Base-by-base conservation (phyloP, 1,284 basidiomycete genomes). In the Microstroma glucosiphilum region DNA sequence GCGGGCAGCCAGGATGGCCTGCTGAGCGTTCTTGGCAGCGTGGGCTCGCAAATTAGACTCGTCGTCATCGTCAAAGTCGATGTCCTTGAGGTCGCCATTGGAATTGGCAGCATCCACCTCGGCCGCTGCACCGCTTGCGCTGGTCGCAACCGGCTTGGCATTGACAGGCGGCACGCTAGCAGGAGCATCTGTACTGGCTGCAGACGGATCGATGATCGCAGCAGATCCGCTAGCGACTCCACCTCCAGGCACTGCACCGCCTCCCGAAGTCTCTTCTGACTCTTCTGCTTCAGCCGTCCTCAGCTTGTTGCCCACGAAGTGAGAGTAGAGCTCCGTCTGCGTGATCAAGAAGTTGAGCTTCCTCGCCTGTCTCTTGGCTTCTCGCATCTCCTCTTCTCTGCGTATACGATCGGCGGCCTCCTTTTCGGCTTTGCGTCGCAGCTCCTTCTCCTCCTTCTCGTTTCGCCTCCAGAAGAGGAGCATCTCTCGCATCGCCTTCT, bases 271-370 rank as follows among this genome's bases (percentile, higher is more conserved):
- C 64, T 84, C 83, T 49, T 89, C 88, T 4, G 80, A 80, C 21
- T 91, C 90, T 80, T 96, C 91, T 26, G 93, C 87, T 78, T 96
- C 93, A 62, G 87, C 86, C 53, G 94, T 97, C 82, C 96, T 96
- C 73, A 98, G 86, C 82, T 98, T 98, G 81, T 88, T 96, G 46
- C 96, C 94, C 64, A 99, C 92, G 83, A 98, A 98, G 83, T 99
- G 96, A 71, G 91, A 96, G 82, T 98, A 99, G 12, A 98, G 85
- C 80, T 99, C 96, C 12, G 96, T 98, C 82, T 98, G 96, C 65
- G 92, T 97, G 81, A 99, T 94, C 80, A 99, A 83, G 83, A 98
- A 99, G 82, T 98, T 96, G 62, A 99, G 86, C 81, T 98, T 98
- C 70, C 96, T 86, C 2, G 93, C 90, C 81, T 96, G 92, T 58